Conservation (phyloP, 1,284 basidiomycete species). For the Mycosarcoma maydis region DNA sequence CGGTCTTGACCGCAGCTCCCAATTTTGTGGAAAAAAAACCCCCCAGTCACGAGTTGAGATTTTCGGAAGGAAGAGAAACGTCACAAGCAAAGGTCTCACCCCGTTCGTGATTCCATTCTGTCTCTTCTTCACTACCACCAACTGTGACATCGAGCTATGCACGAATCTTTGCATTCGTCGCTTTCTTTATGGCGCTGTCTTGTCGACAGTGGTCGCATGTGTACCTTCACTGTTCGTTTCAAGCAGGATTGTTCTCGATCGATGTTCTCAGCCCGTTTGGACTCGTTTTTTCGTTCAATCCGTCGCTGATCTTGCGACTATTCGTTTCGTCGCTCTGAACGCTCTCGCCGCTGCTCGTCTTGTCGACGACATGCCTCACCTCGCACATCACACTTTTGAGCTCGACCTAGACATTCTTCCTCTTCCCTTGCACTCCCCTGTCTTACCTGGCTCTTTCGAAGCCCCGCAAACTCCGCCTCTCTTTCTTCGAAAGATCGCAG, state of each 20-base stretch:
- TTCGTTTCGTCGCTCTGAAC: too few relatives aligned
- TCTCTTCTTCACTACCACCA: background rate
- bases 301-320: too few relatives aligned
- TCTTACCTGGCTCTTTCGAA: slow-evolving; percentile 41
- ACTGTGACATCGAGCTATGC: too few relatives aligned
- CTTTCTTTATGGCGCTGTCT: too few relatives aligned
- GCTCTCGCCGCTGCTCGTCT: too few relatives aligned
- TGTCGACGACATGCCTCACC: too few relatives aligned
- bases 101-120: background rate
- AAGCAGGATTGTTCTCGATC: too few relatives aligned
- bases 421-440: background rate
- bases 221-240: too few relatives aligned
- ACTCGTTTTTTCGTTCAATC: too few relatives aligned
- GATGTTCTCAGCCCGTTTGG: too few relatives aligned
- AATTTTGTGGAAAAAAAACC: background rate
- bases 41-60: background rate
- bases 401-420: background rate
- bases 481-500: slow-evolving; percentile 24
- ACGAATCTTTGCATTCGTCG: too few relatives aligned
- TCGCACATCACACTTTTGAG: background rate
- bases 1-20: background rate
- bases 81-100: background rate
- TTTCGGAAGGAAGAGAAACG: background rate
- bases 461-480: slow-evolving; percentile 45
- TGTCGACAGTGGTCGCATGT: too few relatives aligned